A percentile compares a stretch with the other conserved stretches of the same genome.
phyloP scores from a whole-genome alignment of 78 protist genomes.

The Dictyostelium purpureum region DNA sequence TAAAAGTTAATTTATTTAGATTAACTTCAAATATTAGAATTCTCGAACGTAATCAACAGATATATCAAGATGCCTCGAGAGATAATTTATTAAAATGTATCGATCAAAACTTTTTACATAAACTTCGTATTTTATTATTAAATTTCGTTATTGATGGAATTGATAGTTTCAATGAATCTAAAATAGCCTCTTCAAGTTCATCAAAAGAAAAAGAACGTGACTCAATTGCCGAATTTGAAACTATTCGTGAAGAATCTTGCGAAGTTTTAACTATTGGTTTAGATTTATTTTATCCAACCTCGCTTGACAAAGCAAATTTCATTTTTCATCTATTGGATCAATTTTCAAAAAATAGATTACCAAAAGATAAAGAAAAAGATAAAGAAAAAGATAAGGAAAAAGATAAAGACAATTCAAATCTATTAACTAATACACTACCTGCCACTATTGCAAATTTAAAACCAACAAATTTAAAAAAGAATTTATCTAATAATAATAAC shows the following conservation, averaged over 20 bases:
- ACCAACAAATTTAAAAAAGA: not conserved
- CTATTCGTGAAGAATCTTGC: constrained; percentile 71
- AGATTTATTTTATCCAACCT: constrained; percentile 81
- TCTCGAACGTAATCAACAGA: constrained; percentile 42
- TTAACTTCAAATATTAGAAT: constrained; percentile 37
- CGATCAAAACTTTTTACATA: constrained; percentile 60
- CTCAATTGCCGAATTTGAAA: not conserved
- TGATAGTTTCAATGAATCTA: not conserved
- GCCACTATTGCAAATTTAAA: constrained; percentile 15
- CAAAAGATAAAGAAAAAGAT: not conserved
- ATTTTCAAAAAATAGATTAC: constrained; percentile 26
- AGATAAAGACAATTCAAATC: too few relatives aligned
- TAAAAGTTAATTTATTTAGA: constrained; percentile 76
- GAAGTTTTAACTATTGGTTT: constrained; percentile 79
- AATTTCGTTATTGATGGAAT: constrained; percentile 64
- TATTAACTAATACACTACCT: not conserved
- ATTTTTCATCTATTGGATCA: constrained; percentile 54
- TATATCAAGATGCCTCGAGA: constrained; percentile 49
- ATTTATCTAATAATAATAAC: not conserved
- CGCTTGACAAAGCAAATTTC: constrained; percentile 67
- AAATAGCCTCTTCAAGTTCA: too few relatives aligned
- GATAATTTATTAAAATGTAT: constrained; percentile 54
- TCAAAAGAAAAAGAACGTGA: not conserved
- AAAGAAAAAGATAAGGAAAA: too few relatives aligned
- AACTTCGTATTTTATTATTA: constrained; percentile 9